Percentiles rank a stretch among this genome's conserved stretches.
Evolutionary conservation across 1,284 basidiomycete species (phyloP).

Genomic region (Puccinia sorghi): DNA sequence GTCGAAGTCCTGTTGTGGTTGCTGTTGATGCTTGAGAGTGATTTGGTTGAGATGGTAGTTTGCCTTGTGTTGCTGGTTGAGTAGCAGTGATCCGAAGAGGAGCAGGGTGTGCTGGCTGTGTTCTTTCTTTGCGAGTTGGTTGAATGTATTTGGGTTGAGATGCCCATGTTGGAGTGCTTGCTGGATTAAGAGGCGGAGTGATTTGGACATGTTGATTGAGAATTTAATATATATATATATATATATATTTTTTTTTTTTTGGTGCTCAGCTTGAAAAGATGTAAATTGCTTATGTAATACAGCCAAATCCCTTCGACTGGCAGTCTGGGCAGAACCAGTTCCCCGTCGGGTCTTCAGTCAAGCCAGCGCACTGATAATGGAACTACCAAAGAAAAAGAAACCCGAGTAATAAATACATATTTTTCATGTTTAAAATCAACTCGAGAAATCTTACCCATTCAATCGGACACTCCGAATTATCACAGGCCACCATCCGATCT

Average conservation of each 20-base stretch:
- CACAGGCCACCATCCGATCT: constrained; percentile 44
- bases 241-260: background rate
- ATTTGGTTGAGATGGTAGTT: constrained; percentile 3
- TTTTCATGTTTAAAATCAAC: background rate
- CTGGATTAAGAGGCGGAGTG: background rate
- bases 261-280: too few species aligned
- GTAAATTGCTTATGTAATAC: background rate
- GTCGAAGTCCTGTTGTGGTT: background rate
- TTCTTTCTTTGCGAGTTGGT: background rate
- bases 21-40: background rate
- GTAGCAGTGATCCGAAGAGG: background rate
- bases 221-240: background rate
- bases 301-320: constrained; percentile 2
- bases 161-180: constrained; percentile 7
- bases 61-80: background rate
- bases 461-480: constrained; percentile 42
- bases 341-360: constrained; percentile 33
- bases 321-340: constrained; percentile 38
- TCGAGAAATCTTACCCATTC: constrained; percentile 34
- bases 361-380: constrained; percentile 41
- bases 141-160: constrained; percentile 4
- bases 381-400: background rate
- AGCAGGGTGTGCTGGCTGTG: background rate
- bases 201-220: background rate
- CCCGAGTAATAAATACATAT: background rate